A percentile compares a stretch with the other conserved stretches of the same genome.
phyloP scores from a whole-genome alignment of 2,329 filamentous ascomycete species.

The Hymenoscyphus linearis region DNA sequence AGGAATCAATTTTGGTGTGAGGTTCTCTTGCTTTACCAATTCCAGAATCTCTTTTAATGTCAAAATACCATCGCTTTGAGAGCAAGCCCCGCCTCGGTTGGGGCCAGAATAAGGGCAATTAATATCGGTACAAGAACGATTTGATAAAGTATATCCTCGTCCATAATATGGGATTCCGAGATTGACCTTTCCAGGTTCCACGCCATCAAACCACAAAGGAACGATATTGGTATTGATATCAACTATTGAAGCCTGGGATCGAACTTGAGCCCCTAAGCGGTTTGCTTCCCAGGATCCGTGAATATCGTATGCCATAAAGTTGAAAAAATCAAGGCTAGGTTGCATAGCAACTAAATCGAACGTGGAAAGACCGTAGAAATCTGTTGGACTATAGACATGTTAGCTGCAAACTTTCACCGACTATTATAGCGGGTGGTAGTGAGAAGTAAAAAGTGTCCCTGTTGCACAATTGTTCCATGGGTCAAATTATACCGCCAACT shows the following conservation, averaged over 20 bases:
- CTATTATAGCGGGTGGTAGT: too few species aligned
- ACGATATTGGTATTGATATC: slow-evolving; percentile 37
- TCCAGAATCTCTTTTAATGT: slow-evolving; percentile 31
- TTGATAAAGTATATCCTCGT: slow-evolving; percentile 36
- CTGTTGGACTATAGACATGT: slow-evolving; percentile 23
- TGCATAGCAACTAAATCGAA: slow-evolving; percentile 29
- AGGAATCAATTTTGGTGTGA: slow-evolving; percentile 23
- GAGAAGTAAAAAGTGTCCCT: too few species aligned
- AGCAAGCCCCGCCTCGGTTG: slow-evolving; percentile 28
- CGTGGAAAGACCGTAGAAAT: slow-evolving; percentile 31
- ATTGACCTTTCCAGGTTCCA: slow-evolving; percentile 39
- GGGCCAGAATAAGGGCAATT: slow-evolving; percentile 25
- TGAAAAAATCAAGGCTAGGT: slow-evolving; percentile 31
- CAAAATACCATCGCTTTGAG: slow-evolving; percentile 30
- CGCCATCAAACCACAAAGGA: slow-evolving; percentile 38
- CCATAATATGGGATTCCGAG: slow-evolving; percentile 45
- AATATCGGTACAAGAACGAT: slow-evolving; percentile 21
- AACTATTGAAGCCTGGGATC: slow-evolving; percentile 38
- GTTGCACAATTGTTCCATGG: too few species aligned
- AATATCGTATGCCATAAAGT: slow-evolving; percentile 36
- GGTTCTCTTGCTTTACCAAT: slow-evolving; percentile 22
- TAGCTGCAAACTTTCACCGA: neutral
- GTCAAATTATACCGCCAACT: neutral
- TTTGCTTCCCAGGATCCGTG: slow-evolving; percentile 39
- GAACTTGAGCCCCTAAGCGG: slow-evolving; percentile 31